Evolutionary conservation across 2,329 filamentous ascomycete genomes (phyloP).

Genomic region (Endocalyx cinctus): DNA sequence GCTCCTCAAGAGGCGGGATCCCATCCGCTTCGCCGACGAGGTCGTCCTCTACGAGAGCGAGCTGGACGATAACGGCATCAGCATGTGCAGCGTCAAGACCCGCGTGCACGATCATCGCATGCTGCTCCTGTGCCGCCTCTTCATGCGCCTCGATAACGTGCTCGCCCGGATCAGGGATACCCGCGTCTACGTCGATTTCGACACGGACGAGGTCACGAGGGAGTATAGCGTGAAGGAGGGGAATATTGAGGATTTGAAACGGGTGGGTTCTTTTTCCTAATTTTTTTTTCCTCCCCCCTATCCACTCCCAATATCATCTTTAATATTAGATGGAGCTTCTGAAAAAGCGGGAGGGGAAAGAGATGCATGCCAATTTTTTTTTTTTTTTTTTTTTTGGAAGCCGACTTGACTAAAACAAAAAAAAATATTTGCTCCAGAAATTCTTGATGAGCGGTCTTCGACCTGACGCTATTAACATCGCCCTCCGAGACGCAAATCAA

Average conservation of each 20-base stretch:
- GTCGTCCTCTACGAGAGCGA: conserved; percentile 97
- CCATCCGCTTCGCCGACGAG: conserved; percentile 95
- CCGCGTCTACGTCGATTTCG: conserved; percentile 86
- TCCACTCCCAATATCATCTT: conserved; percentile 1
- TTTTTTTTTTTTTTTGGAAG: neutral
- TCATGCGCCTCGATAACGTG: conserved; percentile 90
- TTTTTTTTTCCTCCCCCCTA: conserved; percentile 3
- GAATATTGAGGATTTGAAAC: conserved; percentile 69
- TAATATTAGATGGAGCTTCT: too few relatives aligned
- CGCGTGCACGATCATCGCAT: conserved; percentile 88
- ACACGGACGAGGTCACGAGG: conserved; percentile 69
- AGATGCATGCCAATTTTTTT: too few relatives aligned
- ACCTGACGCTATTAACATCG: conserved; percentile 62
- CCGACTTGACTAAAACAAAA: neutral
- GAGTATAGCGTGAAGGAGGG: conserved; percentile 91
- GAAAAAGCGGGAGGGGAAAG: too few relatives aligned
- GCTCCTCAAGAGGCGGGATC: conserved; percentile 81
- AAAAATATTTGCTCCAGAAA: conserved; percentile 23
- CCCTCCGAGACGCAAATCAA: conserved; percentile 66
- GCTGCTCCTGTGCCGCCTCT: conserved; percentile 79
- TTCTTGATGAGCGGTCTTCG: conserved; percentile 32
- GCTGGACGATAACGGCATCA: conserved; percentile 94
- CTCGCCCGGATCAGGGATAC: conserved; percentile 85
- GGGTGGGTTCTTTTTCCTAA: conserved; percentile 42
- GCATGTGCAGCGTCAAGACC: conserved; percentile 83